Percentiles rank a stretch among this genome's conserved stretches.
Evolutionary conservation across 129 eudicot species (phyloP).

Genomic region (Gnaphalium uliginosum): DNA sequence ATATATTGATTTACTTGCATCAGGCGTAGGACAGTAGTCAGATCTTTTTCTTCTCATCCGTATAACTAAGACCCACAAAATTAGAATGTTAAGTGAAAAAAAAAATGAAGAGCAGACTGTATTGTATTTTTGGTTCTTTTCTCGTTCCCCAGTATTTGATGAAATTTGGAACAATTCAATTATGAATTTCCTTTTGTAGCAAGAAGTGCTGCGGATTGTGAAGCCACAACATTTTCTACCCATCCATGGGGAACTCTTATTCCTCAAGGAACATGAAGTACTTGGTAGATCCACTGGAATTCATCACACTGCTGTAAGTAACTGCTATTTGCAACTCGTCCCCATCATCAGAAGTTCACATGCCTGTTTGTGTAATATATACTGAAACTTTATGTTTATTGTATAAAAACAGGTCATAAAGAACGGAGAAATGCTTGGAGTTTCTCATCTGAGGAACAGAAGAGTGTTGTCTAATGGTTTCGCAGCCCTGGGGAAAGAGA

Average conservation of each 20-base stretch:
- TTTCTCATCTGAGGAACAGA: constrained; percentile 90
- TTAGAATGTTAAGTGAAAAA: background rate
- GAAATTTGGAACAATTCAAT: background rate
- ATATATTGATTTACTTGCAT: background rate
- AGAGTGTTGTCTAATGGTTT: constrained; percentile 91
- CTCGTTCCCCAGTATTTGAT: background rate
- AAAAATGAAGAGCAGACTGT: background rate
- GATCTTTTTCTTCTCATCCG: background rate
- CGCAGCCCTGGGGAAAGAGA: constrained; percentile 77
- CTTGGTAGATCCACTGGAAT: constrained; percentile 91
- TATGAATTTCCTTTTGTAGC: constrained; percentile 43
- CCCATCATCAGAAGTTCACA: constrained; percentile 1
- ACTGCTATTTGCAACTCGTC: constrained; percentile 74
- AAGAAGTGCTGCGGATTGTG: constrained; percentile 92
- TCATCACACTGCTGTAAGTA: constrained; percentile 87
- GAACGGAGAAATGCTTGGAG: constrained; percentile 99
- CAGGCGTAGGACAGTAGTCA: background rate
- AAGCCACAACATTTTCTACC: constrained; percentile 99
- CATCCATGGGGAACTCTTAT: constrained; percentile 92
- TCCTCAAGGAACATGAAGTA: constrained; percentile 95
- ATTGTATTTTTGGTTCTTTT: background rate
- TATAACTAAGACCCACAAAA: background rate
- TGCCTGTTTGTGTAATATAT: background rate
- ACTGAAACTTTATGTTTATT: background rate
- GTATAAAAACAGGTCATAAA: constrained; percentile 46